Evolutionary conservation across 2,329 filamentous ascomycete genomes (phyloP).

Genomic region (Colletotrichum orbiculare): DNA sequence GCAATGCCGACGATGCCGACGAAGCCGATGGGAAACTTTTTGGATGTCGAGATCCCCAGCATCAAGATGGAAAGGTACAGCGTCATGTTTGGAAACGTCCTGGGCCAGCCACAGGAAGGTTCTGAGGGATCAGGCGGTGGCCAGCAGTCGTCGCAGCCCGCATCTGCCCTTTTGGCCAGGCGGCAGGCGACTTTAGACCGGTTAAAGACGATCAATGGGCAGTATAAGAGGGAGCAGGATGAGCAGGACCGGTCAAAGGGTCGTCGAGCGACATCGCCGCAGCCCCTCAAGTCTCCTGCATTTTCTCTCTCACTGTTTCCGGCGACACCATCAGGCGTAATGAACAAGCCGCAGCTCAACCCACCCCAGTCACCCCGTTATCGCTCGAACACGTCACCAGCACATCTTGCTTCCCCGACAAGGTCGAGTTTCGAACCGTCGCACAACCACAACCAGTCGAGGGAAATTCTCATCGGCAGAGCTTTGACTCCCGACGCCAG

Average conservation of each 20-base stretch:
- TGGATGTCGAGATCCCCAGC: conserved; percentile 84
- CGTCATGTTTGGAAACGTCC: conserved; percentile 87
- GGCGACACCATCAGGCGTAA: conserved; percentile 42
- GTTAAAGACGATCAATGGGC: conserved; percentile 64
- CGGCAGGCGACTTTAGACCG: conserved; percentile 70
- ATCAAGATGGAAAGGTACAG: conserved; percentile 90
- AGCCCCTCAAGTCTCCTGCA: conserved; percentile 46
- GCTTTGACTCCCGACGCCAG: conserved; percentile 11
- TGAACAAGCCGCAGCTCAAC: conserved; percentile 31
- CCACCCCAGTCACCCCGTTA: conserved; percentile 51
- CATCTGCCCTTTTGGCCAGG: conserved; percentile 61
- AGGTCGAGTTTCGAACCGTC: conserved; percentile 46
- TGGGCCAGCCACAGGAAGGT: conserved; percentile 57
- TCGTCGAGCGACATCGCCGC: conserved; percentile 62
- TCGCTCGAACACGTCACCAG: conserved; percentile 68
- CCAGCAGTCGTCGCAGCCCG: conserved; percentile 48
- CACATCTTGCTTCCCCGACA: conserved; percentile 57
- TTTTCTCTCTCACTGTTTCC: conserved; percentile 57
- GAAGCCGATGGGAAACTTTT: conserved; percentile 51
- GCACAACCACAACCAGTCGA: conserved; percentile 1
- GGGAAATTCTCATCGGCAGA: conserved; percentile 9
- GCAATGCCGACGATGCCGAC: conserved; percentile 2
- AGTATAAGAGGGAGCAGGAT: conserved; percentile 52
- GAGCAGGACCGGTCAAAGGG: conserved; percentile 42
- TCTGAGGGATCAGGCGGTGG: conserved; percentile 35